Evolutionary conservation across 495 filamentous ascomycete genomes (phyloP), one percentile per base, ranked within the genome.

Genomic region (Emericellopsis terricola): DNA sequence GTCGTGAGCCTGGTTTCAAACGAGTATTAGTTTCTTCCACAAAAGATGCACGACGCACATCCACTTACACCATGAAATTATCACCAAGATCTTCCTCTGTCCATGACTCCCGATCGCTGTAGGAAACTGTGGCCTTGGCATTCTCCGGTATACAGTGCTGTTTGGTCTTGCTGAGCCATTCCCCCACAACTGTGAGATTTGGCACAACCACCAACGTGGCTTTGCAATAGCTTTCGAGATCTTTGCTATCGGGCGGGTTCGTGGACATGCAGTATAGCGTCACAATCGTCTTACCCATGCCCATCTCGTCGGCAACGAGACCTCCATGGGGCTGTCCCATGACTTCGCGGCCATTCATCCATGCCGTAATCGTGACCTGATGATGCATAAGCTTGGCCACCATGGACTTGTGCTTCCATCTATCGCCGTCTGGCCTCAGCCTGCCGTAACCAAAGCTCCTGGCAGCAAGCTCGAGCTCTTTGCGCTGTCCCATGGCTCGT

Each of bases 261-360:
- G 61, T 51, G 5, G 69, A 44, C 18, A 73, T 72, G 35, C 62
- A 61, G 1, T 62, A 64, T 10, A 75, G 41, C 0, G 55, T 49
- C 42, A 60, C 45, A 0, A 74, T 34, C 0, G 69, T 75, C 38
- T 74, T 82, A 0, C 77, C 77, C 1, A 78, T 47, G 0, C 76
- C 75, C 73, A 79, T 78, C 13, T 55, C 48, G 42, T 80, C 73
- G 1, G 63, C 65, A 1, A 69, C 41, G 6, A 79, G 48, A 0
- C 74, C 72, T 0, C 73, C 72, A 15, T 46, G 46, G 0, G 70
- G 68, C 9, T 43, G 34, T 0, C 40, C 18, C 0, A 31, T 17
- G 0, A 46, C 56, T 38, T 80, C 75, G 15, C 70, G 56, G 1
- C 55, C 41, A 8, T 68, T 41, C 73, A 77, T 77, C 48, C 66